phyloP scores from a whole-genome alignment of 257 asterid genomes.

The Przewalskia tangutica region DNA sequence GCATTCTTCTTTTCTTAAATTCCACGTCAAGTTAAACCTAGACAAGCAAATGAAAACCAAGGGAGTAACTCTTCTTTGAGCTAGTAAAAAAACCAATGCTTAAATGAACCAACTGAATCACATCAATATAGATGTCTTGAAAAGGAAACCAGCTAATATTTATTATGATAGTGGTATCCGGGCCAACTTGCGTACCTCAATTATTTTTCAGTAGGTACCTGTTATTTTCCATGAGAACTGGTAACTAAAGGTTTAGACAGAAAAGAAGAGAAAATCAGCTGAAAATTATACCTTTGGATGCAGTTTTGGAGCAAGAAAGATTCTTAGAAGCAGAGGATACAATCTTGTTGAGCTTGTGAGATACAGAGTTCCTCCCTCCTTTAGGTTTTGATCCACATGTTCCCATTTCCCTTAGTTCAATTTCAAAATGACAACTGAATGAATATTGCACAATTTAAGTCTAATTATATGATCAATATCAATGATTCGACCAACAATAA shows the following conservation, averaged over 20 bases:
- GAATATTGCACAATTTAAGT: neutral
- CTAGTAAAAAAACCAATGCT: neutral
- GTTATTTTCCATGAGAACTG: too few relatives aligned
- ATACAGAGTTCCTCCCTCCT: slow-evolving; percentile 27
- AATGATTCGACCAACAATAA: neutral
- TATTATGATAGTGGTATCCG: too few relatives aligned
- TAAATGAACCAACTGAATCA: neutral
- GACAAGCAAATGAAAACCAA: too few relatives aligned
- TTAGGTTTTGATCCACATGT: slow-evolving; percentile 64
- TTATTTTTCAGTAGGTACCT: neutral
- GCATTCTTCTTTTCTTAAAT: too few relatives aligned
- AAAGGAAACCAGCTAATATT: neutral
- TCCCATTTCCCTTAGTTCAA: slow-evolving; percentile 33
- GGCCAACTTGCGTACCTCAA: neutral
- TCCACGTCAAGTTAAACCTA: too few relatives aligned
- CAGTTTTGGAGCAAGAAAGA: slow-evolving; percentile 50
- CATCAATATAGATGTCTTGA: neutral
- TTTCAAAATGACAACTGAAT: neutral
- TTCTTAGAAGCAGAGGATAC: slow-evolving; percentile 54
- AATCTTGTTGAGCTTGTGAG: slow-evolving; percentile 39
- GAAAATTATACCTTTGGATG: slow-evolving; percentile 49
- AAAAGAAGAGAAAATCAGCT: neutral
- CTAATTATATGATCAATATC: neutral
- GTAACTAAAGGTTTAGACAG: neutral
- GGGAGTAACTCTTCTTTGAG: neutral